Base-by-base conservation (phyloP, 129 eudicot species). In the Sambucus nigra region DNA sequence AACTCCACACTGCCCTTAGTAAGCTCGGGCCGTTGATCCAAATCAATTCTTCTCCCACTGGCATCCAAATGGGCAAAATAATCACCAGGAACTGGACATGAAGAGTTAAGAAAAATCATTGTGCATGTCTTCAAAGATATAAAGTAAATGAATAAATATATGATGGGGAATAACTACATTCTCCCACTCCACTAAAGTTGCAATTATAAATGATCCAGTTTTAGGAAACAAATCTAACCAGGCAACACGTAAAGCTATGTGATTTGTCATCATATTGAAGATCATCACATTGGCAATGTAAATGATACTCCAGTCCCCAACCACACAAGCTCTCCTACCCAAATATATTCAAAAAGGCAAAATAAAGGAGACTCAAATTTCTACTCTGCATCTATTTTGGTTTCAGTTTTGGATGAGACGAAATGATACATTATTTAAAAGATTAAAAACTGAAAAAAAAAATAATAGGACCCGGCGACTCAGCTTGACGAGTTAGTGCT, bases 11-110 rank as follows among this genome's bases (percentile, higher is more conserved):
- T 85, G 29, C 99, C 99, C 69, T 82, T 77, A 18, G 61, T 86
- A 62, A 91, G 99, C 71, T 91, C 99, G 8, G 99, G 99, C 24
- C 84, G 80, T 77, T 85, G 95, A 73, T 82, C 86, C 59, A 86
- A 53, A 68, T 91, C 99, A 59, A 67, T 67, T 77, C 99, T 79
- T 72, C 73, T 74, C 38, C 95, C 95, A 72, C 63, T 82, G 54
- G 82, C 84, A 59, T 91, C 99, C 66, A 91, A 64, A 47, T 65
- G 87, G 32, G 99, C 89, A 56, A 73, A 91, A 75, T 91, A 91
- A 41, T 91, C 99, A 60, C 77, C 72, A 18, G 88, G 80, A 69
- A 88, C 92, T 88, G 79, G 56, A 77, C 22, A 68, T 53, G 47
- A 56, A 39, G 40, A 65, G 60, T 29, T 9, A 35, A 14, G 38